Base-by-base conservation (phyloP, 176 grass and related monocot genomes). In the Bolboschoenus planiculmis region DNA sequence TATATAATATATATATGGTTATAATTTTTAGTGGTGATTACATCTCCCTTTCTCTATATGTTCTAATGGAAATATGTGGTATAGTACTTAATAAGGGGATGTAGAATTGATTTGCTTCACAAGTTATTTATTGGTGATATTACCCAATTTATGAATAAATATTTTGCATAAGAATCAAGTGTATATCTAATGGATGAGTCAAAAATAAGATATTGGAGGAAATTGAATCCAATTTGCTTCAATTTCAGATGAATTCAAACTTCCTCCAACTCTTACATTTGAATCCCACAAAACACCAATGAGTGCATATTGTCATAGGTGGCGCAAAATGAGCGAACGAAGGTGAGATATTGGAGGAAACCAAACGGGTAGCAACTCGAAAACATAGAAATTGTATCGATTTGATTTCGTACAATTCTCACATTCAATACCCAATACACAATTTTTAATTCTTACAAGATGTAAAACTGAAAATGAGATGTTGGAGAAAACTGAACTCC, bases 261-360 rank as follows among this genome's bases (percentile, higher is more conserved):
- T 51, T 76, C 71, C 24, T 76, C 24, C 71, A 76, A 76, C 14
- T 76, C 71, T 76, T 24, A 76, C 14, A 16, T 76, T 58, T 80
- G 53, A 57, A 60, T 23, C 78, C 54, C 36, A 60, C 42, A 50
- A 76, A 30, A 23, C 10, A 51, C 44, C 13, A 5, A 14, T 27
- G 8, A 31, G 11, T 29, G 39, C 8, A 40, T 70, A n/a, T n/a
- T n/a, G n/a, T n/a, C n/a, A n/a, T n/a, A n/a, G n/a, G n/a, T n/a
- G n/a, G n/a, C n/a, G n/a, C n/a, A n/a, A n/a, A 47, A 27, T 44
- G 54, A 42, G 56, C 1, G 1, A 60, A 34, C 60, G 56, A 80
- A 80, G 27, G n/a, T 80, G 16, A 80, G 78, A 80, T 80, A 80
- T 57, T 80, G 78, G 78, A 57, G 78, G 20, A 80, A 80, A 80